Conservation (phyloP, 495 filamentous ascomycete species). For the Penicillium waksmanii region DNA sequence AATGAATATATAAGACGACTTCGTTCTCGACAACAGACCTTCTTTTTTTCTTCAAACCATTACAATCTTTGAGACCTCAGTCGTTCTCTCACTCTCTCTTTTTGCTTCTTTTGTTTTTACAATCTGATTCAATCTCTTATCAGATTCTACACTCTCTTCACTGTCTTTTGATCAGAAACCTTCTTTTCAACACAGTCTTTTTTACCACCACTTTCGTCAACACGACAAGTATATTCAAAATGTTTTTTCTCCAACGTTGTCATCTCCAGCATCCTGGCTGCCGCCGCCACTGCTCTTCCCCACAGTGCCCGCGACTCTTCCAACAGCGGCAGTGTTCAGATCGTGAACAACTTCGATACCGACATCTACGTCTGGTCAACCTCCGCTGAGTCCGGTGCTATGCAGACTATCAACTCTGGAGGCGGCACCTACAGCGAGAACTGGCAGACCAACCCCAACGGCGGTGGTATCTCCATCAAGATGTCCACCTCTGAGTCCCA, state of each 20-base stretch:
- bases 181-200: constrained; percentile 8
- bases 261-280: constrained; percentile 29
- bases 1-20: constrained; percentile 2
- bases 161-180: constrained; percentile 11
- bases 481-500: constrained; percentile 38
- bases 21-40: background rate
- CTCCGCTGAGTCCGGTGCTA: constrained; percentile 36
- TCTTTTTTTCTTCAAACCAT: constrained; percentile 8
- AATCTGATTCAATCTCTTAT: constrained; percentile 24
- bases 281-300: constrained; percentile 27
- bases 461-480: constrained; percentile 53
- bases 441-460: constrained; percentile 45
- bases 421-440: constrained; percentile 40
- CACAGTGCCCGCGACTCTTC: constrained; percentile 17
- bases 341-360: constrained; percentile 41
- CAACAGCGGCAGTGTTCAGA: constrained; percentile 30
- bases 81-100: constrained; percentile 15
- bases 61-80: constrained; percentile 12
- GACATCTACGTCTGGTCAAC: constrained; percentile 51
- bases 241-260: constrained; percentile 29
- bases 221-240: constrained; percentile 12
- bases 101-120: constrained; percentile 11
- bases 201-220: constrained; percentile 5
- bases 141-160: constrained; percentile 20
- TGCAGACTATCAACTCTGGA: constrained; percentile 43